Evolutionary conservation across 73 alveolate genomes (phyloP), one percentile per base, ranked within the genome.

Genomic region (Stentor coeruleus): DNA sequence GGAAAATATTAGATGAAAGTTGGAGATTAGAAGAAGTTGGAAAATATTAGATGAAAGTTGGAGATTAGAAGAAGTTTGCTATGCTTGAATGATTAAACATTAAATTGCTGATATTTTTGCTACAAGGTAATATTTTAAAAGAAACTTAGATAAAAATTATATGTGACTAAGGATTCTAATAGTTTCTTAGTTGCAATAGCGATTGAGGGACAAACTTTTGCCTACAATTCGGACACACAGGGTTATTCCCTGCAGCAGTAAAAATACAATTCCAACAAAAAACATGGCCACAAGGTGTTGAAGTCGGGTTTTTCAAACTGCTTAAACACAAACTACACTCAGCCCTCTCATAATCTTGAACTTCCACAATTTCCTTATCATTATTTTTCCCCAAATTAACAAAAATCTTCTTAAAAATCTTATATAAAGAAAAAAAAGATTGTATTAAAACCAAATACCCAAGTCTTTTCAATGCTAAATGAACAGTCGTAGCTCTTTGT

Each of bases 231-330:
- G 93, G 96, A 74, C 96, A 91, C 42, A 87, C 84, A 35, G 81
- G 81, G 84, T 90, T 87, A 3, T 81, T 41, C 80, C 66, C 77
- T 11, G 85, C 75, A 33, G 89, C 76, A 42, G 82, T 66, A 30
- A 83, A 74, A 1, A 92, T 87, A 39, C 96, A 92, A 15, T 79
- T 88, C 95, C 95, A 92, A 84, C 95, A 92, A 57, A 88, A 90
- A 28, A 92, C 79, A 84, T 92, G 95, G 20, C 96, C 94, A 74
- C 93, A 92, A 41, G 82, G 77, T 57, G 95, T 87, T 28, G 89
- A 82, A 3, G 93, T 58, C 3, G 91, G 41, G 37, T 84, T 88
- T 31, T 72, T 81, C 49, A 89, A 38, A 49, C 49, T 57, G 35
- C 88, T 88, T 59, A 77, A 87, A 77, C 98, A 92, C 40, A 92